Base-by-base conservation (phyloP, 257 asterid species). In the Jacaranda copaia region DNA sequence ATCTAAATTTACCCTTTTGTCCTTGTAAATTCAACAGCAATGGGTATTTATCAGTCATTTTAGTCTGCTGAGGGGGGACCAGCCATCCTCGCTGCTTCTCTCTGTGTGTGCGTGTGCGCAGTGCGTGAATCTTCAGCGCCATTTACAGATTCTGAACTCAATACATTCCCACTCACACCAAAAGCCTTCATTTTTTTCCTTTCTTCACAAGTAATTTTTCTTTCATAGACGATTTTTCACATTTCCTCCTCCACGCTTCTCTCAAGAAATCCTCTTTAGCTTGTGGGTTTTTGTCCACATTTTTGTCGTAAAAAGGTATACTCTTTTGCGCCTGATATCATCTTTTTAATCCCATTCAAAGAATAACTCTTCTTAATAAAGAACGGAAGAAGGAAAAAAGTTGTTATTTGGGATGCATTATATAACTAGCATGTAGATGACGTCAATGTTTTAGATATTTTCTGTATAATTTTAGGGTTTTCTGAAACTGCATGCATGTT, bases 21-120 rank as follows among this genome's bases (percentile, higher is more conserved):
- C 43, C 73, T 68, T 20, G 73, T 42, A 38, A 43, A 43, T n/a
- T 39, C 15, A 16, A 19, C 8, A 43, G 36, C 16, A 38, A 4
- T 0, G 15, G 49, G 82, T 70, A 70, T 25, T 14, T n/a, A 56
- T 42, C 6, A 5, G 82, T 79, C 79, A 72, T 78, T 79, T 59
- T 0, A 43, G 1, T 4, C 51, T 15, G 72, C 18, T 40, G 73
- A 5, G 74, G 82, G 73, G 82, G 83, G 79, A 73, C 75, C 79
- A 79, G 40, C 62, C 4, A 3, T 9, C 19, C 55, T 19, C 55
- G 40, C 66, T 59, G 5, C 45, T 43, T 16, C 43, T 45, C 77
- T 72, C 58, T 12, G 70, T 48, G 62, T 18, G 60, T 64, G 73
- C 48, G 49, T n/a, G 40, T 65, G 80, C 14, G n/a, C 51, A 18